Conservation (phyloP, 345 rosid genomes). For the Eucalyptus paniculata region DNA sequence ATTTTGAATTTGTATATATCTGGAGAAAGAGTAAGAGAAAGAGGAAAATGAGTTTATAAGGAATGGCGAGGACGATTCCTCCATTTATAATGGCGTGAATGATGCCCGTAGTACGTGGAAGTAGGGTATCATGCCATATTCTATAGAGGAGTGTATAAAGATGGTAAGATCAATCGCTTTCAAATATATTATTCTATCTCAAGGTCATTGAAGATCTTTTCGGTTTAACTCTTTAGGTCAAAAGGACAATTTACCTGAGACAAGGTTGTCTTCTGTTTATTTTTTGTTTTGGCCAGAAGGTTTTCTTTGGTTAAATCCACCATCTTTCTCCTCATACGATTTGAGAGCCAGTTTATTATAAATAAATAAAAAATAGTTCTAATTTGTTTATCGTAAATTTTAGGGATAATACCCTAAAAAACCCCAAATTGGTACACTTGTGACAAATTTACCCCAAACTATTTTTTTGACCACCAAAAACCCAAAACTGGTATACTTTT, state of each 20-base stretch:
- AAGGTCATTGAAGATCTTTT: not conserved
- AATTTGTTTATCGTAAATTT: no score
- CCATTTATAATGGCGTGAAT: not conserved
- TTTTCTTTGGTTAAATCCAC: not conserved
- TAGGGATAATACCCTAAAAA: no score
- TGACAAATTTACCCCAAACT: no score
- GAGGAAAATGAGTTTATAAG: not conserved
- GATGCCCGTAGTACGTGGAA: not conserved
- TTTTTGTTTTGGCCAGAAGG: not conserved
- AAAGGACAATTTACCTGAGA: not conserved
- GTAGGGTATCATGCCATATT: not conserved
- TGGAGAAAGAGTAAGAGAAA: no score
- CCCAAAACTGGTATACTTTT: no score
- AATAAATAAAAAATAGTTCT: not conserved
- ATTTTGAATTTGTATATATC: no score
- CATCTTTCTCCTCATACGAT: not conserved
- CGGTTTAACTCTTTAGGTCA: not conserved
- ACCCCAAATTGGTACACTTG: no score
- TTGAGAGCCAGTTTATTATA: not conserved
- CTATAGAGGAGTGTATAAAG: not conserved
- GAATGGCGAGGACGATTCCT: not conserved
- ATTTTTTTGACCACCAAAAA: no score
- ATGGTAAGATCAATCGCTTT: not conserved
- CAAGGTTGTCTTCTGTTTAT: not conserved
- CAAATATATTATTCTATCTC: not conserved